Conservation (phyloP, 177 flowering plant genomes). For the Vitis hybrid region DNA sequence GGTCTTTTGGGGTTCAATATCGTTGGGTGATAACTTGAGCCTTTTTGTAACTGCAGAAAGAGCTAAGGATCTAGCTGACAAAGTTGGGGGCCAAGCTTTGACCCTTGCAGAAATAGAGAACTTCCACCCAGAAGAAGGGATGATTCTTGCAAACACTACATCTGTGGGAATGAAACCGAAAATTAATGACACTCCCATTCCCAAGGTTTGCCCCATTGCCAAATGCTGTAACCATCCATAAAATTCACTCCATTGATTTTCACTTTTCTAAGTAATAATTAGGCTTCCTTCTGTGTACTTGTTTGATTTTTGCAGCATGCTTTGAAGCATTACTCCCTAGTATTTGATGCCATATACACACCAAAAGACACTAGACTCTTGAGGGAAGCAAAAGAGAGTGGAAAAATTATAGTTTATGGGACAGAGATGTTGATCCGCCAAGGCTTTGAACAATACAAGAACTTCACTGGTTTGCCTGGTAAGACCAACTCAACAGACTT, state of each 20-base stretch:
- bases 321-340: too few relatives aligned
- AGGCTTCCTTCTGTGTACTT: too few relatives aligned
- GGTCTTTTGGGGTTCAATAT: not conserved
- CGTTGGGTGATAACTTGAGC: not conserved
- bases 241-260: too few relatives aligned
- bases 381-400: conserved; percentile 8
- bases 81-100: conserved; percentile 50
- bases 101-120: conserved; percentile 23
- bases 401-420: conserved; percentile 6
- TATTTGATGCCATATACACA: too few relatives aligned
- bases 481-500: not conserved
- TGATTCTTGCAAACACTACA: conserved; percentile 62
- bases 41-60: conserved; percentile 33
- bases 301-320: too few relatives aligned
- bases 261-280: too few relatives aligned
- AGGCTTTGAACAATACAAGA: conserved; percentile 16
- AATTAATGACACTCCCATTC: conserved; percentile 36
- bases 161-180: conserved; percentile 68
- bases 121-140: conserved; percentile 46
- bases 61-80: conserved; percentile 49
- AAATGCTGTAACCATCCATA: too few relatives aligned
- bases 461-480: conserved; percentile 20
- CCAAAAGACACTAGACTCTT: too few relatives aligned
- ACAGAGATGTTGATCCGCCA: conserved; percentile 18
- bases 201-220: conserved; percentile 33